phyloP scores from a whole-genome alignment of 148 eudicot species.

The Fagopyrum homotropicum region DNA sequence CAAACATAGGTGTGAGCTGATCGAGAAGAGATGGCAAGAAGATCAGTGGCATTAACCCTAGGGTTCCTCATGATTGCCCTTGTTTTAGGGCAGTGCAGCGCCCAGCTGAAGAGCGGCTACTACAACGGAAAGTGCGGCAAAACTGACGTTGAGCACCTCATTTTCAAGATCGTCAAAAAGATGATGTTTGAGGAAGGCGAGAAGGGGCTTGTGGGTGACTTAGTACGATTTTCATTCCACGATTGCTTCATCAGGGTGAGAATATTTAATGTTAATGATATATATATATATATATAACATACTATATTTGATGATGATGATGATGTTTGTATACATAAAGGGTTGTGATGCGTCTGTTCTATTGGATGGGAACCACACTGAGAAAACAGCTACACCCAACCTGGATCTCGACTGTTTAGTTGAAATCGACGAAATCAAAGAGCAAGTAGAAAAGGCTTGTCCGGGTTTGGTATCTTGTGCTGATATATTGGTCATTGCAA shows the following conservation, averaged over 20 bases:
- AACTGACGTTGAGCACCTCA: slow-evolving; percentile 28
- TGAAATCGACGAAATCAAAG: slow-evolving; percentile 30
- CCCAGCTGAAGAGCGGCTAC: slow-evolving; percentile 20
- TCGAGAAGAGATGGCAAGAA: neutral
- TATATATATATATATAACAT: too few species aligned
- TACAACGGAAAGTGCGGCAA: slow-evolving; percentile 25
- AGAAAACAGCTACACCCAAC: slow-evolving; percentile 31
- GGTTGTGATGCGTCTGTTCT: slow-evolving; percentile 51
- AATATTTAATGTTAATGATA: too few species aligned
- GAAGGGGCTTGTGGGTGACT: slow-evolving; percentile 21
- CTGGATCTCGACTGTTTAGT: slow-evolving; percentile 26
- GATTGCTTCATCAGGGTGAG: slow-evolving; percentile 40
- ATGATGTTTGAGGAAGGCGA: slow-evolving; percentile 8
- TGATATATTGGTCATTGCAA: slow-evolving; percentile 25
- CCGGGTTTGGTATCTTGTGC: slow-evolving; percentile 30
- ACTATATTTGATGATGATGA: too few species aligned
- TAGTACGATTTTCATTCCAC: slow-evolving; percentile 39
- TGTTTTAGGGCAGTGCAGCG: neutral
- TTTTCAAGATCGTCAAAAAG: slow-evolving; percentile 13
- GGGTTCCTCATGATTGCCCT: slow-evolving; percentile 1
- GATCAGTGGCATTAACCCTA: neutral
- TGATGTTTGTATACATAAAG: slow-evolving; percentile 10
- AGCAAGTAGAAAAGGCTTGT: slow-evolving; percentile 19
- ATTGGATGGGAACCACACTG: slow-evolving; percentile 28
- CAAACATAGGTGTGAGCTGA: neutral